A percentile compares a stretch with the other conserved stretches of the same genome.
phyloP scores from a whole-genome alignment of 331 rosid species.

The Acacia pycnantha region DNA sequence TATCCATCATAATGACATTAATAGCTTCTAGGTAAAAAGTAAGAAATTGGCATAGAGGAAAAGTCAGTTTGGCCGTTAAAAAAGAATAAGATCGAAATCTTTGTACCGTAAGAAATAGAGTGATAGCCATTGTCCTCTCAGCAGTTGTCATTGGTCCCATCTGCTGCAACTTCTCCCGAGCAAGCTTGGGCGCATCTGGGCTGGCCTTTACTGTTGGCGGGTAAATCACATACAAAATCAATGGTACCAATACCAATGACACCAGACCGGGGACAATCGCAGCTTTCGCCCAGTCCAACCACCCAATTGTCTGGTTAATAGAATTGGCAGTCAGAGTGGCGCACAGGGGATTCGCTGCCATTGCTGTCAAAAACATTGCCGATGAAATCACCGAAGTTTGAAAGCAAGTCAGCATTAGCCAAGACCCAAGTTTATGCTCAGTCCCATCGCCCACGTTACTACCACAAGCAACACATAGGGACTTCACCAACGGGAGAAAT shows the following conservation, averaged over 20 bases:
- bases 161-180: slow-evolving; percentile 73
- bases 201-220: slow-evolving; percentile 86
- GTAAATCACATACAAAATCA: slow-evolving; percentile 72
- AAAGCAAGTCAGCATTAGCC: slow-evolving; percentile 97
- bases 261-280: slow-evolving; percentile 82
- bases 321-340: slow-evolving; percentile 73
- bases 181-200: slow-evolving; percentile 95
- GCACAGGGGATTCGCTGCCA: slow-evolving; percentile 98
- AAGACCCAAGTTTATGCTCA: slow-evolving; percentile 70
- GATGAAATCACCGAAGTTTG: slow-evolving; percentile 96
- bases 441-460: slow-evolving; percentile 96
- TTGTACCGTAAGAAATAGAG: slow-evolving; percentile 84
- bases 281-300: slow-evolving; percentile 97
- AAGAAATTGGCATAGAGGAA: neutral
- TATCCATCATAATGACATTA: neutral
- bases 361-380: slow-evolving; percentile 92
- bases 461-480: slow-evolving; percentile 91
- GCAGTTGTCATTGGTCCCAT: slow-evolving; percentile 89
- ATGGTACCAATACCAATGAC: slow-evolving; percentile 83
- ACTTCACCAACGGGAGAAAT: slow-evolving; percentile 82
- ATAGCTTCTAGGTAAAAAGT: neutral
- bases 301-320: slow-evolving; percentile 83
- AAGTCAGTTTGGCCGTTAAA: neutral
- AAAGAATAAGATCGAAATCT: neutral
- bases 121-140: slow-evolving; percentile 86